Percentiles rank a stretch among this genome's conserved stretches.
Evolutionary conservation across 192 early-diverging fungal species (phyloP).

Genomic region (Geosiphon pyriformis): DNA sequence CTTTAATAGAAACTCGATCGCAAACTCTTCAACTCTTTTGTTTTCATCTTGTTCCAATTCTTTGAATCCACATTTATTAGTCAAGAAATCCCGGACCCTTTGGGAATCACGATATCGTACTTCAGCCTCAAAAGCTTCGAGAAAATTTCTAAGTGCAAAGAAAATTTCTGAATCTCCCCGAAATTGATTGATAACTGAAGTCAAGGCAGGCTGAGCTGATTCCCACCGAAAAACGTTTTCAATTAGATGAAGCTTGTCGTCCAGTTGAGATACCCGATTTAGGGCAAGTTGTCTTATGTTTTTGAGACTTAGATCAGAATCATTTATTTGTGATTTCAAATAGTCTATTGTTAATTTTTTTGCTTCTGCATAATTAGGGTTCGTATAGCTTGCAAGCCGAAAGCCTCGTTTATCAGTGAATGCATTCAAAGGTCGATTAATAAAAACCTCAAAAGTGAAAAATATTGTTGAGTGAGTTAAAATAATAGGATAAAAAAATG

Average conservation of each 20-base stretch:
- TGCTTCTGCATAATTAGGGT: constrained; percentile 17
- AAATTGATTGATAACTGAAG: constrained; percentile 7
- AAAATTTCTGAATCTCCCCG: not conserved
- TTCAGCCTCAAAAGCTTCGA: constrained; percentile 30
- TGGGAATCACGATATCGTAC: constrained; percentile 28
- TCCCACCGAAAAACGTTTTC: constrained; percentile 13
- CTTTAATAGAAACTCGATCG: constrained; percentile 29
- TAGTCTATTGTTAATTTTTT: constrained; percentile 16
- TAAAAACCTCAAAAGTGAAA: too few relatives aligned
- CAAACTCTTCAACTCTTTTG: constrained; percentile 31
- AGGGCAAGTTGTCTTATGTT: constrained; percentile 1
- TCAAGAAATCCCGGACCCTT: constrained; percentile 24
- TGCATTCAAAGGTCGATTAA: constrained; percentile 39
- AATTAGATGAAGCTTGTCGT: not conserved
- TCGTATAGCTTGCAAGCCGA: constrained; percentile 34
- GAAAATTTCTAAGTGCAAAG: constrained; percentile 20
- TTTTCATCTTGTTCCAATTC: constrained; percentile 23
- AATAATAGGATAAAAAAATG: too few relatives aligned
- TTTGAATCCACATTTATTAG: constrained; percentile 26
- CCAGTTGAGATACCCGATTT: constrained; percentile 8
- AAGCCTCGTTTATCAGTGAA: constrained; percentile 27
- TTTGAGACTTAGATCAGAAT: too few relatives aligned
- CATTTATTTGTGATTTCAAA: constrained; percentile 1
- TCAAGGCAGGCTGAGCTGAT: not conserved
- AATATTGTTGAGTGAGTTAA: too few relatives aligned